phyloP scores from a whole-genome alignment of 306 rosid species.

The Quillaja saponaria region DNA sequence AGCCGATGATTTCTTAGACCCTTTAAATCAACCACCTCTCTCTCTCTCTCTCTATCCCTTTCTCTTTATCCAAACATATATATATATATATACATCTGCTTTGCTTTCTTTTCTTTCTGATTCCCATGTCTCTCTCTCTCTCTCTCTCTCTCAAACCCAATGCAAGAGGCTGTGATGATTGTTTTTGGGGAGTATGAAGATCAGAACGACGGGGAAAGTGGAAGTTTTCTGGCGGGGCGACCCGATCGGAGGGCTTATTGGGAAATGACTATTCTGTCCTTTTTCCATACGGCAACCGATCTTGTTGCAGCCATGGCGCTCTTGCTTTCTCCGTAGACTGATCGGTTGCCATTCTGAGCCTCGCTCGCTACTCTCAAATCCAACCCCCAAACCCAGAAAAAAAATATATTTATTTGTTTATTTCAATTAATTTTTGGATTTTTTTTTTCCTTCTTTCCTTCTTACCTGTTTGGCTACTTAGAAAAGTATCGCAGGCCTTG shows the following conservation, averaged over 20 bases:
- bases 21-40: not conserved
- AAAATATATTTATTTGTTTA: not conserved
- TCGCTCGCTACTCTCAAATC: not conserved
- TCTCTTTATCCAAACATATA: not conserved
- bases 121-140: slow-evolving; percentile 8
- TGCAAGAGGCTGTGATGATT: slow-evolving; percentile 41
- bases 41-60: not conserved
- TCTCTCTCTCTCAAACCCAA: slow-evolving; percentile 1
- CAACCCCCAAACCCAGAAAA: not conserved
- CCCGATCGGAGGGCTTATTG: slow-evolving; percentile 13
- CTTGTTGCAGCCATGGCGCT: slow-evolving; percentile 43
- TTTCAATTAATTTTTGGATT: not conserved
- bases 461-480: not conserved
- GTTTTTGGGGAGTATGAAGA: slow-evolving; percentile 47
- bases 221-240: slow-evolving; percentile 42
- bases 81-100: too few species aligned
- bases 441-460: not conserved
- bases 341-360: slow-evolving; percentile 42
- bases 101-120: not conserved
- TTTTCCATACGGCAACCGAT: slow-evolving; percentile 6
- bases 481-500: not conserved
- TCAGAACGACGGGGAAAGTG: slow-evolving; percentile 5
- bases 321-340: slow-evolving; percentile 19
- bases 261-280: slow-evolving; percentile 16
- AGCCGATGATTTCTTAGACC: slow-evolving; percentile 14